Evolutionary conservation across 1,284 basidiomycete genomes (phyloP).

Genomic region (Pyrrhoderma noxium): DNA sequence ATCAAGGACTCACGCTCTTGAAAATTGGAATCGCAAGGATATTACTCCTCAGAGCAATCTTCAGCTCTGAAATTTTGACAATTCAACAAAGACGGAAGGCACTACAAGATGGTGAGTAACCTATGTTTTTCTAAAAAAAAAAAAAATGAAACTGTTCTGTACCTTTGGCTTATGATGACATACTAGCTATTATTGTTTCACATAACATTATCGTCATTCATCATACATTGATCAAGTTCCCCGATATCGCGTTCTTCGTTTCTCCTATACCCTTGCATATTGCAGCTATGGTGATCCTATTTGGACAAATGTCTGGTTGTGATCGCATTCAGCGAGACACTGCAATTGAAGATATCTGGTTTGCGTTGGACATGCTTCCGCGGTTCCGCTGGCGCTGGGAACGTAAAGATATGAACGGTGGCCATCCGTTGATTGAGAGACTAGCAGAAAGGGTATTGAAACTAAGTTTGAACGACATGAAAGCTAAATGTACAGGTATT

Average conservation of each 20-base stretch:
- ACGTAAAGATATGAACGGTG: conserved; percentile 65
- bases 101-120: conserved; percentile 58
- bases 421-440: conserved; percentile 72
- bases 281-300: conserved; percentile 80
- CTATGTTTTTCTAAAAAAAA: not conserved
- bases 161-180: not conserved
- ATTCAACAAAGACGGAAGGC: conserved; percentile 59
- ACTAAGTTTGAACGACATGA: conserved; percentile 54
- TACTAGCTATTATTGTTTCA: conserved; percentile 66
- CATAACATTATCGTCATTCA: conserved; percentile 80
- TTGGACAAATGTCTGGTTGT: conserved; percentile 72
- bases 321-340: conserved; percentile 53
- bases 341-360: conserved; percentile 72
- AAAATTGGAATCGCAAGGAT: conserved; percentile 77
- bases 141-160: too few species aligned
- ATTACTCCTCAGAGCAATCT: conserved; percentile 63
- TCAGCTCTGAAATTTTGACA: conserved; percentile 62
- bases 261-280: conserved; percentile 80
- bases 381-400: conserved; percentile 84
- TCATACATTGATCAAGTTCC: conserved; percentile 70
- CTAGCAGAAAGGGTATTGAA: conserved; percentile 71
- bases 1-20: conserved; percentile 69
- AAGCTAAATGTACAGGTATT: conserved; percentile 16
- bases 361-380: conserved; percentile 77
- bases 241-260: conserved; percentile 77